Percentiles rank a stretch among this genome's conserved stretches.
Evolutionary conservation across 1,284 basidiomycete species (phyloP).

Genomic region (Sporisorium exsertum): DNA sequence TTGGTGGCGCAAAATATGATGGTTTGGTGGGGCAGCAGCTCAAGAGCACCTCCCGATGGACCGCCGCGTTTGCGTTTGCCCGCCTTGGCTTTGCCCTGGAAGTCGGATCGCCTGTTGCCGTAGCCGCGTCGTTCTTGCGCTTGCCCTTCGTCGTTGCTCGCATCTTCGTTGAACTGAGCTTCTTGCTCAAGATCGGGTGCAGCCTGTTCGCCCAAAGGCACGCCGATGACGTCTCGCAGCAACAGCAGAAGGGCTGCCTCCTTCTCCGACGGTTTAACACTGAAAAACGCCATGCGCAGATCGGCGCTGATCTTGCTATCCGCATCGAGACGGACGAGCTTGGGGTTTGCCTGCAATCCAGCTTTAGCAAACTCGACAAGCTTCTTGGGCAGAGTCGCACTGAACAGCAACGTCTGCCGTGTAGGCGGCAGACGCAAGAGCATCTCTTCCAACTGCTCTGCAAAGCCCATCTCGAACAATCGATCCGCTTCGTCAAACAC

Average conservation of each 20-base stretch:
- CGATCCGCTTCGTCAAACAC: constrained; percentile 98
- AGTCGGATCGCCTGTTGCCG: constrained; percentile 21
- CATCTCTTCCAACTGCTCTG: constrained; percentile 90
- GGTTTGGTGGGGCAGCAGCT: constrained; percentile 85
- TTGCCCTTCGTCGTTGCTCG: constrained; percentile 65
- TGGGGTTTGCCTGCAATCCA: constrained; percentile 86
- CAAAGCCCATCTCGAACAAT: constrained; percentile 98
- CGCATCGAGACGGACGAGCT: constrained; percentile 91
- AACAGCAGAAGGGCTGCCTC: constrained; percentile 89
- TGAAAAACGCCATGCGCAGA: constrained; percentile 92
- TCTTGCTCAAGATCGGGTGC: constrained; percentile 42
- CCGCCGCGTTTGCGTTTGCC: constrained; percentile 72
- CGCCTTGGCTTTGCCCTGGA: constrained; percentile 43
- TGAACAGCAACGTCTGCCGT: constrained; percentile 93
- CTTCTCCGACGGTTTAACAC: constrained; percentile 91
- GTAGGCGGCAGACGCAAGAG: constrained; percentile 84
- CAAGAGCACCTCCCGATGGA: constrained; percentile 41
- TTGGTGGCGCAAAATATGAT: constrained; percentile 98
- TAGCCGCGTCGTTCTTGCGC: constrained; percentile 37
- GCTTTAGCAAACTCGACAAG: constrained; percentile 98
- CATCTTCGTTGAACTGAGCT: constrained; percentile 55
- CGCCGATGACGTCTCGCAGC: constrained; percentile 85
- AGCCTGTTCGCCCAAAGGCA: constrained; percentile 74
- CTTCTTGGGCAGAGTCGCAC: constrained; percentile 93
- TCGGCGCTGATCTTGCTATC: constrained; percentile 96